Evolutionary conservation across 345 rosid genomes (phyloP).

Genomic region (Eucalyptus erythrocorys): DNA sequence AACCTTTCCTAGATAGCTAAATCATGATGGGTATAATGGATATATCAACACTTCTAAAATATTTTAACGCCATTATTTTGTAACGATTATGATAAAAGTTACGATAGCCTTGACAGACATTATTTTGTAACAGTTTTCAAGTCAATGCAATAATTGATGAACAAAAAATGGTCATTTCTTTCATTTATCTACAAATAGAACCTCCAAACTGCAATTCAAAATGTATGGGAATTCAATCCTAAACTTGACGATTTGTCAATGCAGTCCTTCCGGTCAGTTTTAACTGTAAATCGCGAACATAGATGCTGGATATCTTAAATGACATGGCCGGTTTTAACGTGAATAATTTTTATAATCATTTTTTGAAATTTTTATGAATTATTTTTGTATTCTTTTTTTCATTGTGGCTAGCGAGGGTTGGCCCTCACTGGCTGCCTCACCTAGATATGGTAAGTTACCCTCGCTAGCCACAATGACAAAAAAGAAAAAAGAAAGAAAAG

Average conservation of each 20-base stretch:
- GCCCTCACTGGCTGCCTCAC: fast-evolving
- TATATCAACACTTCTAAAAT: fast-evolving
- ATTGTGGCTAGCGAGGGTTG: too few species aligned
- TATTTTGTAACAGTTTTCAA: neutral
- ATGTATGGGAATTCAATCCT: neutral
- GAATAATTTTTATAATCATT: too few species aligned
- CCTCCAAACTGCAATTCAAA: neutral
- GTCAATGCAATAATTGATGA: too few species aligned
- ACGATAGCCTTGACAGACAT: neutral
- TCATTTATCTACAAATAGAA: neutral
- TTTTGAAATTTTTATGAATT: too few species aligned
- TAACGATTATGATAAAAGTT: too few species aligned
- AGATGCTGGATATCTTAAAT: fast-evolving
- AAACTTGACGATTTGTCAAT: fast-evolving
- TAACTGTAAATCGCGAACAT: fast-evolving
- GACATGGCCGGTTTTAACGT: fast-evolving
- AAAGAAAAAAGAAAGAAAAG: fast-evolving
- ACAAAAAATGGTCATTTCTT: too few species aligned
- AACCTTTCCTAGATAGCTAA: too few species aligned
- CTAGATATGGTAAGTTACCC: too few species aligned
- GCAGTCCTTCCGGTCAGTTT: fast-evolving
- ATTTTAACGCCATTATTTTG: too few species aligned
- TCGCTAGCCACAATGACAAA: too few species aligned
- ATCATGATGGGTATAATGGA: too few species aligned
- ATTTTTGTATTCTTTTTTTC: too few species aligned